Evolutionary conservation across 306 rosid species (phyloP).

Genomic region (Urtica urens): DNA sequence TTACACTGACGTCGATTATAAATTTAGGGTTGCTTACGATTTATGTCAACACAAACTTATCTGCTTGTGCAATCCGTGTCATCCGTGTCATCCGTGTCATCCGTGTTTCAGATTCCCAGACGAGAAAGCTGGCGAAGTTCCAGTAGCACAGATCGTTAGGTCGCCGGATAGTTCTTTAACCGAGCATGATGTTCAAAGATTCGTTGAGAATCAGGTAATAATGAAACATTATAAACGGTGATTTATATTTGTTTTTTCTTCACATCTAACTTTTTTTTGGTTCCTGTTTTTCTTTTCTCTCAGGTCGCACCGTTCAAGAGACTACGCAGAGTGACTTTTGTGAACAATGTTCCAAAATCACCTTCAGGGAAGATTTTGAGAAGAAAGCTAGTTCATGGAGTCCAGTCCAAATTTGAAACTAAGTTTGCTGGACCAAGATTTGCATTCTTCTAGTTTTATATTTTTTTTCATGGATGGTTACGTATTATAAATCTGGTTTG

Average conservation of each 20-base stretch:
- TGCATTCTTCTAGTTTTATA: too few relatives aligned
- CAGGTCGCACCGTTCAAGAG: conserved; percentile 88
- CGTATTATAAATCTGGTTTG: too few relatives aligned
- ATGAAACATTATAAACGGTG: too few relatives aligned
- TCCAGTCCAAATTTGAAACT: conserved; percentile 38
- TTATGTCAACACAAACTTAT: too few relatives aligned
- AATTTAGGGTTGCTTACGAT: too few relatives aligned
- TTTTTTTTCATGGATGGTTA: too few relatives aligned
- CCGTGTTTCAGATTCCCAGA: conserved; percentile 73
- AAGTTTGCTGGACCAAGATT: too few relatives aligned
- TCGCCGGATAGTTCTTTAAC: conserved; percentile 55
- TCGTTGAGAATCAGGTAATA: conserved; percentile 64
- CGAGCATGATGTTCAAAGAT: conserved; percentile 50
- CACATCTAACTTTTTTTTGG: too few relatives aligned
- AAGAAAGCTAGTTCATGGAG: conserved; percentile 66
- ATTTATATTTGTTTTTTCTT: too few relatives aligned
- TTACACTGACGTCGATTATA: too few relatives aligned
- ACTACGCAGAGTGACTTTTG: conserved; percentile 61
- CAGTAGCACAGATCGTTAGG: conserved; percentile 61
- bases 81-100: too few relatives aligned
- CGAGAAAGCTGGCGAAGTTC: conserved; percentile 92
- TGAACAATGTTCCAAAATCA: conserved; percentile 57
- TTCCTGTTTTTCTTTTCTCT: background rate
- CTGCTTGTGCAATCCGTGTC: too few relatives aligned
- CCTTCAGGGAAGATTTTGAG: conserved; percentile 77